Evolutionary conservation across 2,329 filamentous ascomycete species (phyloP).

Genomic region (Microsporum canis): DNA sequence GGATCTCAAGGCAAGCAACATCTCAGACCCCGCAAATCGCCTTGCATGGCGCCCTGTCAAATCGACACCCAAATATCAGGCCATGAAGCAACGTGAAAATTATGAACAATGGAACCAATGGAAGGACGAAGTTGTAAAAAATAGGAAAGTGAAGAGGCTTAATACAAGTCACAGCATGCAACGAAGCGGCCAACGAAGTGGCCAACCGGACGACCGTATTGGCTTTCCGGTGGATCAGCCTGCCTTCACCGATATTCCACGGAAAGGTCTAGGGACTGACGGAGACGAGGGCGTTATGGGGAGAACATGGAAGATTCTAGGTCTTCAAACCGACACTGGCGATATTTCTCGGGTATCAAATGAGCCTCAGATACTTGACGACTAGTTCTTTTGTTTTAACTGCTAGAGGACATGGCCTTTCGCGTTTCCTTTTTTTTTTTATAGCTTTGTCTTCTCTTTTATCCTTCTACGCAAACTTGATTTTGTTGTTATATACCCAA

Average conservation of each 20-base stretch:
- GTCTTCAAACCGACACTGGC: slow-evolving; percentile 22
- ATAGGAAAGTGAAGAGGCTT: slow-evolving; percentile 25
- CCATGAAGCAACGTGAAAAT: slow-evolving; percentile 35
- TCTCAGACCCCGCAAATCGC: slow-evolving; percentile 19
- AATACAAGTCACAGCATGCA: background rate
- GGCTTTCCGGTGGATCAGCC: background rate
- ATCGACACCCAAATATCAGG: slow-evolving; percentile 33
- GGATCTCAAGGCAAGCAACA: slow-evolving; percentile 29
- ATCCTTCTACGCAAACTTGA: background rate
- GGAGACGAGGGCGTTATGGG: slow-evolving; percentile 27
- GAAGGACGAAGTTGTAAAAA: slow-evolving; percentile 31
- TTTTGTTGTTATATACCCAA: background rate
- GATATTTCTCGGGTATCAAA: background rate
- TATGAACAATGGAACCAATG: slow-evolving; percentile 38
- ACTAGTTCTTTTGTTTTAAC: background rate
- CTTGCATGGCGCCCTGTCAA: slow-evolving; percentile 33
- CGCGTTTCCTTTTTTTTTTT: too few species aligned
- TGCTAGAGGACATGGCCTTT: too few species aligned
- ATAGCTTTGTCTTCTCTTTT: background rate
- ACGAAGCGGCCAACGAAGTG: background rate
- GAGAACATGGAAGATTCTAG: slow-evolving; percentile 31
- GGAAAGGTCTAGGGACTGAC: slow-evolving; percentile 17
- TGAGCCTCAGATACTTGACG: background rate
- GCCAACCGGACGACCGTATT: background rate
- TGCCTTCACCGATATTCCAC: background rate